A percentile compares a stretch with the other conserved stretches of the same genome.
Conservation (phyloP, 148 eudicot genomes). For the Diospyros kaki region DNA sequence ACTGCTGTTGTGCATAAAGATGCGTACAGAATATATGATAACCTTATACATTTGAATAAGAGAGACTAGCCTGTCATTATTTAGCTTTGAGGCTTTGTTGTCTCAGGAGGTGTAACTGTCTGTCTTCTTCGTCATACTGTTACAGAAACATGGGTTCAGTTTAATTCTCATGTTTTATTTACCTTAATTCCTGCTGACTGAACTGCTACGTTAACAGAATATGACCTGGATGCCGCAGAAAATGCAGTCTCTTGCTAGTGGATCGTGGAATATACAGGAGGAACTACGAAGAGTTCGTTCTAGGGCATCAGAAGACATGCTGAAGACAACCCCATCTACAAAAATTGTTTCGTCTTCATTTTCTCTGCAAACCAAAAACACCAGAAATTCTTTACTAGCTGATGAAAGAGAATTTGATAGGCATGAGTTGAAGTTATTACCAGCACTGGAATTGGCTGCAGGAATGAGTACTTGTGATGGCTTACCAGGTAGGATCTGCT, state of each 20-base stretch:
- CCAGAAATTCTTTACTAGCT: slow-evolving; percentile 9
- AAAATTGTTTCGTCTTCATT: slow-evolving; percentile 18
- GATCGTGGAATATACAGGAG: slow-evolving; percentile 79
- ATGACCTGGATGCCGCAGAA: slow-evolving; percentile 36
- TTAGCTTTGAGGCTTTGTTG: no score
- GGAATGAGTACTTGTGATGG: slow-evolving; percentile 19
- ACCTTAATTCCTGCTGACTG: background rate
- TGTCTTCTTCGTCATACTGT: no score
- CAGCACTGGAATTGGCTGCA: slow-evolving; percentile 18
- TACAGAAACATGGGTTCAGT: background rate
- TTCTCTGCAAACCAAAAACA: slow-evolving; percentile 15
- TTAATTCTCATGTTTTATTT: background rate
- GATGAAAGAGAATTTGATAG: slow-evolving; percentile 10
- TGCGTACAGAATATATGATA: no score
- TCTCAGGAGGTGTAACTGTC: background rate
- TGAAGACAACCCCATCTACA: slow-evolving; percentile 29
- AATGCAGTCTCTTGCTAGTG: slow-evolving; percentile 50
- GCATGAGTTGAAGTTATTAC: slow-evolving; percentile 12
- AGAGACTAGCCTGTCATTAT: no score
- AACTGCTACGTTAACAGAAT: background rate
- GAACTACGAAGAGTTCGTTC: slow-evolving; percentile 86
- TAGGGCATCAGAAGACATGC: slow-evolving; percentile 76
- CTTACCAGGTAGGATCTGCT: slow-evolving; percentile 20
- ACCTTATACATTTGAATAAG: no score
- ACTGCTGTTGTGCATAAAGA: no score